phyloP scores from a whole-genome alignment of 2,329 filamentous ascomycete genomes.

The Cucurbitaria berberidis region DNA sequence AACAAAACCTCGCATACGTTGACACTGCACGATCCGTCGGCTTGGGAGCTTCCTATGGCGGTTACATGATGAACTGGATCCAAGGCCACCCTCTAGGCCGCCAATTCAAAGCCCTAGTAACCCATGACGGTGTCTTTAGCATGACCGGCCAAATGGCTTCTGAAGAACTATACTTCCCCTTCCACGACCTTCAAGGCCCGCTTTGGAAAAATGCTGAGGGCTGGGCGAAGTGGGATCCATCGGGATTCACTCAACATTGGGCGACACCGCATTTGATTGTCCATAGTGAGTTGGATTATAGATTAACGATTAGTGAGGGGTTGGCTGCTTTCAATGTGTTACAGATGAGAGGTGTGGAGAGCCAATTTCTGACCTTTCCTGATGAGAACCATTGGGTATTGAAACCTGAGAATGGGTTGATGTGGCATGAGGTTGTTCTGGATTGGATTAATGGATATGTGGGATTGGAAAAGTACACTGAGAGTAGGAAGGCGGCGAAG shows the following conservation, averaged over 20 bases:
- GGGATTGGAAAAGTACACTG: slow-evolving; percentile 56
- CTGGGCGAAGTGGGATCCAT: slow-evolving; percentile 66
- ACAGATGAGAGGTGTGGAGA: slow-evolving; percentile 75
- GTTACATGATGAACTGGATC: slow-evolving; percentile 74
- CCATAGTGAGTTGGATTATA: slow-evolving; percentile 89
- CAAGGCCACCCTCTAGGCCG: slow-evolving; percentile 84
- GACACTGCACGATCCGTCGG: slow-evolving; percentile 74
- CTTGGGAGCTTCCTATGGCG: slow-evolving; percentile 65
- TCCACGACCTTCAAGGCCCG: slow-evolving; percentile 51
- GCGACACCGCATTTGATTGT: slow-evolving; percentile 87
- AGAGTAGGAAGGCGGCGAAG: slow-evolving; percentile 18
- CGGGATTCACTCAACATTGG: slow-evolving; percentile 69
- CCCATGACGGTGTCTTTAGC: slow-evolving; percentile 85
- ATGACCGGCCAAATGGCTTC: slow-evolving; percentile 57
- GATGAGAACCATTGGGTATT: slow-evolving; percentile 85
- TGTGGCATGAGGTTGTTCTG: slow-evolving; percentile 88
- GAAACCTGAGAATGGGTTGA: slow-evolving; percentile 86
- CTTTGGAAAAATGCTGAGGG: slow-evolving; percentile 50
- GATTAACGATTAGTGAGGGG: slow-evolving; percentile 83
- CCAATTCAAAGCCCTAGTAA: slow-evolving; percentile 85
- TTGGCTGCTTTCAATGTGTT: slow-evolving; percentile 85
- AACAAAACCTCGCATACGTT: slow-evolving; percentile 68
- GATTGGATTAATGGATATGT: slow-evolving; percentile 72
- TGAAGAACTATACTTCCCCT: slow-evolving; percentile 60
- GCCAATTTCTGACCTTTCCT: slow-evolving; percentile 79